Conservation (phyloP, 805 yeast genomes). For the Ogataea neopini region DNA sequence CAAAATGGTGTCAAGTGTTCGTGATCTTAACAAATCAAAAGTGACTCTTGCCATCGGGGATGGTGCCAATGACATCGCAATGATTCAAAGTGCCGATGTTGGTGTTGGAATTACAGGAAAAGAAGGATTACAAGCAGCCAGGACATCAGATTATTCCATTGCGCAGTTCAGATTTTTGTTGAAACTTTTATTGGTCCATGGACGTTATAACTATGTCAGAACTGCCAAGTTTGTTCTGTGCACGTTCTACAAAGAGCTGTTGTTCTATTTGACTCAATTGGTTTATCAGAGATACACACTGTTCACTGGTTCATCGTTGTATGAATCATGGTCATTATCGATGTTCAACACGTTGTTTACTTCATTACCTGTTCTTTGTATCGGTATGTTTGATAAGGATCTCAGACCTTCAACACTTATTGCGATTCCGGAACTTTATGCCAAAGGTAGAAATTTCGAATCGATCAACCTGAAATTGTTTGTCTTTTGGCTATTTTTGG, state of each 20-base stretch:
- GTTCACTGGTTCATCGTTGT: constrained; percentile 90
- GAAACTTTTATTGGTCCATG: constrained; percentile 88
- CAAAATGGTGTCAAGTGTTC: constrained; percentile 76
- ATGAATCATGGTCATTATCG: constrained; percentile 94
- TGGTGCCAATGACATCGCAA: constrained; percentile 98
- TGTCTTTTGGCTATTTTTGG: constrained; percentile 74
- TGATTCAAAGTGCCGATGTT: constrained; percentile 98
- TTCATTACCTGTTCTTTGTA: constrained; percentile 82
- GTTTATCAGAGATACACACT: constrained; percentile 82
- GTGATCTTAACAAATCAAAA: constrained; percentile 61
- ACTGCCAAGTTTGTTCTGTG: constrained; percentile 89
- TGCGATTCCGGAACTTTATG: constrained; percentile 89
- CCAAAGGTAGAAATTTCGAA: constrained; percentile 70
- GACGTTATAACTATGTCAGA: constrained; percentile 91
- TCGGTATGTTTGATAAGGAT: constrained; percentile 96
- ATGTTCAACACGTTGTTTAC: constrained; percentile 97
- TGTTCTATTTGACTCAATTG: constrained; percentile 87
- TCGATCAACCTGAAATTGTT: constrained; percentile 74
- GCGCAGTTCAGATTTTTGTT: constrained; percentile 88
- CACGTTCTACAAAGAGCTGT: constrained; percentile 91
- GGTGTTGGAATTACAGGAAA: constrained; percentile 97
- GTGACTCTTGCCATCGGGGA: constrained; percentile 97
- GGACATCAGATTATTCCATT: constrained; percentile 91
- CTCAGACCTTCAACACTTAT: constrained; percentile 82
- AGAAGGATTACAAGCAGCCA: constrained; percentile 95